These are phyloP conservation scores for Pigoraptor vietnamica DNA, from an alignment of 78 protist genomes.

Conservation along the genomic window DNA sequence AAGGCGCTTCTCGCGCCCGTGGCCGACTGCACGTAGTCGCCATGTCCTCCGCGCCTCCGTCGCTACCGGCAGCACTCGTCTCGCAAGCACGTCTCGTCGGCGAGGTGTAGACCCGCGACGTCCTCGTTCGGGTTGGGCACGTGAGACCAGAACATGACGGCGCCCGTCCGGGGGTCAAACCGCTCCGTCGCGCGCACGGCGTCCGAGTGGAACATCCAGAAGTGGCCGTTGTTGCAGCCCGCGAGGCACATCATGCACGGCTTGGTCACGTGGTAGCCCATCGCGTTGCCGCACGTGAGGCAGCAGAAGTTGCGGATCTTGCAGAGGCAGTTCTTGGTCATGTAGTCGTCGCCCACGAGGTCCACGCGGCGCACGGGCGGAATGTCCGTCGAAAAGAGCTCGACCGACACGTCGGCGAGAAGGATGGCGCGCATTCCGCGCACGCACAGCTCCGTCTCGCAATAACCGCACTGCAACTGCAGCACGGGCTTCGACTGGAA, in stretches of 20 bases:
- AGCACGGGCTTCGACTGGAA: not conserved
- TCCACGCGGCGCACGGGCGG: not conserved
- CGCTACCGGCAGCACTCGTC: not conserved
- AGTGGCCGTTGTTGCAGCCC: slow-evolving; percentile 38
- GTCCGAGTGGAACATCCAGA: slow-evolving; percentile 30
- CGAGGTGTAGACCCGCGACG: not conserved
- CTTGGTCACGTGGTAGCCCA: slow-evolving; percentile 29
- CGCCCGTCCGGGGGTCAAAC: not conserved
- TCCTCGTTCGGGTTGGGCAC: not conserved
- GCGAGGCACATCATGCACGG: slow-evolving; percentile 22
- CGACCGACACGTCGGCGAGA: not conserved
- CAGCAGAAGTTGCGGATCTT: not conserved
- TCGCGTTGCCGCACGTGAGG: slow-evolving; percentile 23
- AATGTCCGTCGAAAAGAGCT: not conserved
- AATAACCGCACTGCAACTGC: not conserved
- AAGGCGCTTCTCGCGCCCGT: no score
- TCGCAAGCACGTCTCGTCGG: not conserved
- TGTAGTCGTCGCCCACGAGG: not conserved
- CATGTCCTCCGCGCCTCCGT: no score
- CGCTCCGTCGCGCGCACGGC: not conserved
- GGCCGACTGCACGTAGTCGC: not conserved
- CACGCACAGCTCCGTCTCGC: not conserved
- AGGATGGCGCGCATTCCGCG: not conserved
- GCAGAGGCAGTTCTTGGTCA: not conserved
- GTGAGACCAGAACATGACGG: not conserved